phyloP scores from a whole-genome alignment of 805 yeast genomes.

The Candida glaebosa region DNA sequence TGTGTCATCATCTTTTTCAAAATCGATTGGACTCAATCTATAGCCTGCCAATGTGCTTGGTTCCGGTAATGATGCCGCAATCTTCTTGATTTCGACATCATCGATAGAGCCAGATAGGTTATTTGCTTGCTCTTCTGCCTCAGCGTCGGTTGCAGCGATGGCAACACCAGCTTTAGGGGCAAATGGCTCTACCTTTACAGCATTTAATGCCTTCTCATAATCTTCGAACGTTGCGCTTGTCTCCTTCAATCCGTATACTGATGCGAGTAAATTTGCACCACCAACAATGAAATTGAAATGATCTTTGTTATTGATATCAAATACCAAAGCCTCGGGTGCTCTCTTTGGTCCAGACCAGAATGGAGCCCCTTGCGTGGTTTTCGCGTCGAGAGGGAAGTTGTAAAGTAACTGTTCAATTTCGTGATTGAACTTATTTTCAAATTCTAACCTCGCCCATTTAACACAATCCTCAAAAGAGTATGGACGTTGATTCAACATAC shows the following conservation, averaged over 20 bases:
- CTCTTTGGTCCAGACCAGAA: constrained; percentile 99
- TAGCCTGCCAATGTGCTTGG: constrained; percentile 88
- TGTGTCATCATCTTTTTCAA: constrained; percentile 96
- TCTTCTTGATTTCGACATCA: constrained; percentile 58
- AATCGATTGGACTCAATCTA: constrained; percentile 83
- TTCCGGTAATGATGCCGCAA: constrained; percentile 80
- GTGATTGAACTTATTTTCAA: constrained; percentile 78
- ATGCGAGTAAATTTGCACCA: constrained; percentile 90
- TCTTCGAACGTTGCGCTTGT: constrained; percentile 51
- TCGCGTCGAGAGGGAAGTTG: constrained; percentile 94
- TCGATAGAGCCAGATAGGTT: constrained; percentile 41
- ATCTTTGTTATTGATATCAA: constrained; percentile 71
- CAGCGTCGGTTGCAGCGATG: constrained; percentile 83
- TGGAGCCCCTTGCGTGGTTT: constrained; percentile 84
- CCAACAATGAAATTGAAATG: constrained; percentile 83
- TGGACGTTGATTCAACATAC: constrained; percentile 77
- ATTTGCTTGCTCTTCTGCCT: constrained; percentile 78
- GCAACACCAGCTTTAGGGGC: constrained; percentile 69
- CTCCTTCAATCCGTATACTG: constrained; percentile 84
- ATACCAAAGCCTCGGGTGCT: constrained; percentile 82
- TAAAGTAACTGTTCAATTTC: constrained; percentile 87
- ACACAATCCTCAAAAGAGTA: constrained; percentile 89
- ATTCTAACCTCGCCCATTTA: constrained; percentile 89
- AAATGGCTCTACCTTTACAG: constrained; percentile 50
- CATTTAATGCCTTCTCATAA: constrained; percentile 53